phyloP scores from a whole-genome alignment of 306 rosid species.

The Sechiopsis laciniata region DNA sequence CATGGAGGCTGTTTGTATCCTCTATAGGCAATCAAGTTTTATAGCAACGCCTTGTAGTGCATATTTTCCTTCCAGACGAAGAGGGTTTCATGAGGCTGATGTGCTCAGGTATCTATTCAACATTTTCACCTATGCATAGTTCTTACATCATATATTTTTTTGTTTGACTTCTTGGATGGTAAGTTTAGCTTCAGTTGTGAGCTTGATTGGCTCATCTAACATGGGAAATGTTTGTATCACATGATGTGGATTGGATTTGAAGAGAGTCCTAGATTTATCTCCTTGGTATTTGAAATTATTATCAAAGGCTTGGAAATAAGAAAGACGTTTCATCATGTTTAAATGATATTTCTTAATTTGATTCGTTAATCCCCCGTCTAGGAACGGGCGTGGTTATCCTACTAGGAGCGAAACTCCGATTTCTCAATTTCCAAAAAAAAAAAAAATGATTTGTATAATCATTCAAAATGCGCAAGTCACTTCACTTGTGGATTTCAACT shows the following conservation, averaged over 20 bases:
- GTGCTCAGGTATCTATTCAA: slow-evolving; percentile 22
- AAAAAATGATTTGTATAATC: no score
- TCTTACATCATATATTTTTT: not conserved
- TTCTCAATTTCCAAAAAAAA: no score
- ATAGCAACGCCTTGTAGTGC: not conserved
- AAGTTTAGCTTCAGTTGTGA: not conserved
- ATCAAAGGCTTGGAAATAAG: not conserved
- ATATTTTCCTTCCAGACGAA: not conserved
- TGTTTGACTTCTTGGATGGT: slow-evolving; percentile 1
- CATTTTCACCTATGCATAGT: not conserved
- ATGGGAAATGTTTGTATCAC: not conserved
- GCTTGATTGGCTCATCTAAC: not conserved
- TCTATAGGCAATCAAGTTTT: slow-evolving; percentile 16
- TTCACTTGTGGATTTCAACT: not conserved
- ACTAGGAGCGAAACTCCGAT: no score
- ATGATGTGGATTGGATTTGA: not conserved
- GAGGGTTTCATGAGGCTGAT: slow-evolving; percentile 21
- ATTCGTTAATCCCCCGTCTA: no score
- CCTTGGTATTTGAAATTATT: not conserved
- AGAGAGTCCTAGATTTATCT: slow-evolving; percentile 9
- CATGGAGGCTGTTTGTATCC: slow-evolving; percentile 24
- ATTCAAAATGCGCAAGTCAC: no score
- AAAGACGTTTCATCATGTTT: not conserved
- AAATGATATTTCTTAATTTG: not conserved
- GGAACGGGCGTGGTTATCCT: no score